A percentile compares a stretch with the other conserved stretches of the same genome.
These are phyloP conservation scores for Erodium moschatum DNA, from an alignment of 441 rosid species.

Conservation along the genomic window DNA sequence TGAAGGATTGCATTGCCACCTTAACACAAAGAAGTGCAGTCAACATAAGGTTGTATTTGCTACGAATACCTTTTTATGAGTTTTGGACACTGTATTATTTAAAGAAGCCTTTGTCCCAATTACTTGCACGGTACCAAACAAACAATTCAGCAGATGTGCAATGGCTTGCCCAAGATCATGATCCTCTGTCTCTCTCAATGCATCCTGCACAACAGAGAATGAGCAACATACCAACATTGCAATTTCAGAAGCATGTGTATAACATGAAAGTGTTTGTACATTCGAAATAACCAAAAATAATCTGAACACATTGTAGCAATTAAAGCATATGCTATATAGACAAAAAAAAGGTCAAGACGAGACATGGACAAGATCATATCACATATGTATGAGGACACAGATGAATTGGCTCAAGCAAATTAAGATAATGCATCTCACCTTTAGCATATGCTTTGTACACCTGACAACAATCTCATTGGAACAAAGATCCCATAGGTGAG, in stretches of 20 bases:
- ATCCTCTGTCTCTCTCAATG: conserved; percentile 72
- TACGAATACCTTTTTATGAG: conserved; percentile 63
- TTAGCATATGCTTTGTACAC: conserved; percentile 84
- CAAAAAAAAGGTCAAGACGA: background rate
- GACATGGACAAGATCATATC: conserved; percentile 3
- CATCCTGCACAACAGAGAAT: conserved; percentile 49
- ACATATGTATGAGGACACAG: background rate
- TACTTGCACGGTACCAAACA: conserved; percentile 70
- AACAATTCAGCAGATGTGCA: conserved; percentile 77
- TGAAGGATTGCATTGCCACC: background rate
- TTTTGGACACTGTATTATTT: conserved; percentile 35
- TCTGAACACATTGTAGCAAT: background rate
- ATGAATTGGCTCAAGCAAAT: background rate
- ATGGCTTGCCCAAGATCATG: conserved; percentile 69
- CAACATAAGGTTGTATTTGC: background rate
- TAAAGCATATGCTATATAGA: background rate
- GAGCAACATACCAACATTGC: background rate
- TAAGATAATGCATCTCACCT: conserved; percentile 43
- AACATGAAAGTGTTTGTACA: background rate
- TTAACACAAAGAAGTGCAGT: background rate
- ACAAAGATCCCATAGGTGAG: conserved; percentile 96
- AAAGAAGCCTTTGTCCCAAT: conserved; percentile 41
- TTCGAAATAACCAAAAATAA: background rate
- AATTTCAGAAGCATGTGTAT: background rate
- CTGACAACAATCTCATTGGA: conserved; percentile 76